Base-by-base conservation (phyloP, 306 rosid genomes). In the Pyrus betulifolia region DNA sequence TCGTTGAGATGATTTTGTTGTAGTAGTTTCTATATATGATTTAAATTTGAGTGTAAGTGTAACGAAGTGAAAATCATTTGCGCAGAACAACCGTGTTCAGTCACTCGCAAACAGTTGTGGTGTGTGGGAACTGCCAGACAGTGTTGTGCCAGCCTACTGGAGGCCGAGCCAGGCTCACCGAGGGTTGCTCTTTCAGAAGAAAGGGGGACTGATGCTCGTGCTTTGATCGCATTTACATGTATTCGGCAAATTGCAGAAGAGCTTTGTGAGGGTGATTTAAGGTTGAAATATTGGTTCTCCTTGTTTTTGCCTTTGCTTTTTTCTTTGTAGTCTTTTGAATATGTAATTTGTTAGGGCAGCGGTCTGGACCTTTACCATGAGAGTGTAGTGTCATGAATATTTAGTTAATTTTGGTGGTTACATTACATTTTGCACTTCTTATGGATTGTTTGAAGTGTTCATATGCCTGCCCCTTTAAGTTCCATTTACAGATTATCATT, bases 111-210 rank as follows among this genome's bases (percentile, higher is more conserved):
- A 86, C 87, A 0, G 87, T 86, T 69, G 89, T 86, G 71, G 87
- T 86, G 23, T 86, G 89, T 23, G 87, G 89, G 8, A 86, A 86
- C 64, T 86, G 87, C 82, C 89, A 83, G 77, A 81, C 85, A 0
- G 87, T 86, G 12, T 66, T 86, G 60, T 86, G 89, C 84, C 89
- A 86, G 70, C 89, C 89, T 0, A 81, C 87, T 1, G 85, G 89
- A 40, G 89, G 89, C 28, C 79, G 84, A 5, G 89, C 87, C 7
- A 78, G 87, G 38, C 83, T 86, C 45, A 86, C 85, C 1, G 89
- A 86, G 73, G 89, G 89, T 1, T 81, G 85, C 85, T 86, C 87
- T 67, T 86, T 86, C 58, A 55, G 87, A 17, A 81, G 71, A 75
- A 83, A 86, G 82, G 82, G 83, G 10, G 89, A 86, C 51, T 86